Evolutionary conservation across 306 rosid genomes (phyloP).

Genomic region (Vigna hirtella): DNA sequence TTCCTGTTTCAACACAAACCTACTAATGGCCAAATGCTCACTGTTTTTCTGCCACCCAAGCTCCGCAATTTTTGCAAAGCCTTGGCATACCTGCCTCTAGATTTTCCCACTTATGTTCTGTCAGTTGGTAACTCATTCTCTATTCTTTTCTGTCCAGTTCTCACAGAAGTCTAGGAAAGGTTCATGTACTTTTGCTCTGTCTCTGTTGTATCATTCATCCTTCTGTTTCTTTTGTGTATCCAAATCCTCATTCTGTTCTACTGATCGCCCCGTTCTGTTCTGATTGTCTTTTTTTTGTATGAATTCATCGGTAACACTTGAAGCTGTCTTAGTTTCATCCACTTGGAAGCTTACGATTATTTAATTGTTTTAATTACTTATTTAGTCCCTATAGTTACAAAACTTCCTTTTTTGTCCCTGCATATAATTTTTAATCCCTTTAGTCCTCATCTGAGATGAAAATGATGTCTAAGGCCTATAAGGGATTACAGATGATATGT

Average conservation of each 20-base stretch:
- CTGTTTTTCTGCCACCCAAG: background rate
- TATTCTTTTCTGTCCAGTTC: background rate
- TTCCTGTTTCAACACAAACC: background rate
- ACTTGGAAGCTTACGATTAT: background rate
- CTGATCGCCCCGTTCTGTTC: background rate
- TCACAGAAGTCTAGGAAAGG: background rate
- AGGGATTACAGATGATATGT: no score
- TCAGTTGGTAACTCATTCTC: background rate
- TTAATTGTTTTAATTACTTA: background rate
- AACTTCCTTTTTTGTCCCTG: no score
- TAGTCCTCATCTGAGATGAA: no score
- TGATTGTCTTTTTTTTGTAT: background rate
- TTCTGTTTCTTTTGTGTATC: background rate
- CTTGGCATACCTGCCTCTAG: background rate
- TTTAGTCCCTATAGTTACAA: no score
- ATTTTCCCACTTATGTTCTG: background rate
- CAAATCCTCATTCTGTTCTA: background rate
- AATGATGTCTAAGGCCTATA: no score
- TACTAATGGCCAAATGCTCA: background rate
- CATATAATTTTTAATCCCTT: no score
- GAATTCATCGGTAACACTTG: background rate
- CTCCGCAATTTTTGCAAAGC: background rate
- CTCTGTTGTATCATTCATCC: background rate
- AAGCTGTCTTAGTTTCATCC: background rate
- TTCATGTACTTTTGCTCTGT: background rate